A percentile compares a stretch with the other conserved stretches of the same genome.
Conservation (phyloP, 345 rosid genomes). For the Linum tenue region DNA sequence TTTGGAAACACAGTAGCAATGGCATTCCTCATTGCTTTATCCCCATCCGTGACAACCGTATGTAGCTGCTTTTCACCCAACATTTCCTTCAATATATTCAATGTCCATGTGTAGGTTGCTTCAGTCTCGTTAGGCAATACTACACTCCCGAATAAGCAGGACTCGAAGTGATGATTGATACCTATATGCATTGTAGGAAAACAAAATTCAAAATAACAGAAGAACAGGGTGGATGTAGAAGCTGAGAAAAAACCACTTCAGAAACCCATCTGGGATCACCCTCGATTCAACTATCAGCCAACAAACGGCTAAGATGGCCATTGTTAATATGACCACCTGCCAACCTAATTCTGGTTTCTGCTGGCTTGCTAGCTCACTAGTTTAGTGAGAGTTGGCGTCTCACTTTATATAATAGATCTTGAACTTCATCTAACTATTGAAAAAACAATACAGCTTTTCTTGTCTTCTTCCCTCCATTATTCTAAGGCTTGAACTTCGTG, state of each 20-base stretch:
- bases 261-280: constrained; percentile 45
- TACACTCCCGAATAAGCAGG: no score
- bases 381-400: background rate
- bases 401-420: background rate
- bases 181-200: no score
- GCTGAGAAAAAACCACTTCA: constrained; percentile 14
- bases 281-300: constrained; percentile 51
- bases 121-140: no score
- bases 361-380: background rate
- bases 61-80: no score
- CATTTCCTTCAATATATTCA: no score
- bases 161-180: no score
- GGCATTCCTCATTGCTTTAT: no score
- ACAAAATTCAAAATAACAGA: constrained; percentile 25
- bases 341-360: background rate
- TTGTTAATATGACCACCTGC: constrained; percentile 9
- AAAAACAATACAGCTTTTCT: background rate
- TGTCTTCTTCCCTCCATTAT: background rate
- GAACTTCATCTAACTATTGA: background rate
- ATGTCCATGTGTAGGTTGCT: no score
- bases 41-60: no score
- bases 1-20: no score
- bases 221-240: constrained; percentile 56
- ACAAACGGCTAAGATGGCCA: constrained; percentile 36
- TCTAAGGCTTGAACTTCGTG: background rate